phyloP scores from a whole-genome alignment of 768 basidiomycete genomes.

The Lactifluus subvellereus region DNA sequence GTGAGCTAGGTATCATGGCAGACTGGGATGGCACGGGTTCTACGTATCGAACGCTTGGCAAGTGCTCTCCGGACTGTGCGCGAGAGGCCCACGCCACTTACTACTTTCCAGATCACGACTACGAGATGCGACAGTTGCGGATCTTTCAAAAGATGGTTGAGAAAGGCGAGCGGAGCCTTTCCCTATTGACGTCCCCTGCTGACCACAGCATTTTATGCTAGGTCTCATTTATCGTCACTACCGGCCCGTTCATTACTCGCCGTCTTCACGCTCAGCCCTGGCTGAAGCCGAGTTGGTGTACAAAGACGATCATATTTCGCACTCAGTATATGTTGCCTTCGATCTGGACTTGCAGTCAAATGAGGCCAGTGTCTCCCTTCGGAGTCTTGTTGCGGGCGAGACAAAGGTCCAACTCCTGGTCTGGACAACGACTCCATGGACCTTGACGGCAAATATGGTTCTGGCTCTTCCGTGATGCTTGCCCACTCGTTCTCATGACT shows the following conservation, averaged over 20 bases:
- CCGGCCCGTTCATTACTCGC: slow-evolving; percentile 91
- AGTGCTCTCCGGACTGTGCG: slow-evolving; percentile 13
- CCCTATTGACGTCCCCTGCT: not conserved
- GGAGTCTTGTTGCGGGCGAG: slow-evolving; percentile 31
- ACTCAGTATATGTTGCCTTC: slow-evolving; percentile 83
- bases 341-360: slow-evolving; percentile 40
- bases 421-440: slow-evolving; percentile 99
- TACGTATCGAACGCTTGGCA: slow-evolving; percentile 86
- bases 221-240: slow-evolving; percentile 82
- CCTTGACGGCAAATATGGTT: slow-evolving; percentile 92
- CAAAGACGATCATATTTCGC: slow-evolving; percentile 81
- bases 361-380: slow-evolving; percentile 27
- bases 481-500: slow-evolving; percentile 13
- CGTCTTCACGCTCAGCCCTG: slow-evolving; percentile 87
- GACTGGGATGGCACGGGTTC: slow-evolving; percentile 63
- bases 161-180: slow-evolving; percentile 45
- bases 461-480: slow-evolving; percentile 22
- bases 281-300: slow-evolving; percentile 94
- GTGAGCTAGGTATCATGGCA: slow-evolving; percentile 84
- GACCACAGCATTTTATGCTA: slow-evolving; percentile 27
- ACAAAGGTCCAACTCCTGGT: slow-evolving; percentile 55
- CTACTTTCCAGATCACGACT: slow-evolving; percentile 59
- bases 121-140: slow-evolving; percentile 81
- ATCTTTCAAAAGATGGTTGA: slow-evolving; percentile 87
- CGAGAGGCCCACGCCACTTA: not conserved